phyloP scores from a whole-genome alignment of 345 rosid genomes.

The Eucalyptus curtisii region DNA sequence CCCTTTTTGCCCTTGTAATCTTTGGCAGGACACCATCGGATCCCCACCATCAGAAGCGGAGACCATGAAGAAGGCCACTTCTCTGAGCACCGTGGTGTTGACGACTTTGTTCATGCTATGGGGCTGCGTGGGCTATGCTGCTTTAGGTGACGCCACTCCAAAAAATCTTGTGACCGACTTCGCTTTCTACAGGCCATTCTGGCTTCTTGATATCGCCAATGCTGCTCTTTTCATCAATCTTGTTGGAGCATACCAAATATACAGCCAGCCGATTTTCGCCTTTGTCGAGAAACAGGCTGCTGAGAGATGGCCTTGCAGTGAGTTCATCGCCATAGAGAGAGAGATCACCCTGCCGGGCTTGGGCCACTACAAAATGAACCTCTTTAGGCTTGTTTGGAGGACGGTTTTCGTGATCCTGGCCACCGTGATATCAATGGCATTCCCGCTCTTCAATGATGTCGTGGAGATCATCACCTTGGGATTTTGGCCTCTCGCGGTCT shows the following conservation, averaged over 20 bases:
- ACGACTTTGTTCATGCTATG: conserved; percentile 34
- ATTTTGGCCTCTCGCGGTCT: conserved; percentile 45
- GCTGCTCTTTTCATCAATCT: conserved; percentile 30
- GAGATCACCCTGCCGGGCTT: conserved; percentile 12
- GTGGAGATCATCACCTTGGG: conserved; percentile 32
- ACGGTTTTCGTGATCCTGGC: conserved; percentile 21
- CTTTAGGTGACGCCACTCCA: conserved; percentile 38
- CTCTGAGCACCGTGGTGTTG: conserved; percentile 14
- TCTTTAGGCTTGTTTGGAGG: conserved; percentile 38
- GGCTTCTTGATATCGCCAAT: conserved; percentile 48
- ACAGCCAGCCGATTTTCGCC: conserved; percentile 37
- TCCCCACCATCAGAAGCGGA: conserved; percentile 2
- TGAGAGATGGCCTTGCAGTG: conserved; percentile 11
- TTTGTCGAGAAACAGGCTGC: conserved; percentile 23
- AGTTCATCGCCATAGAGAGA: conserved; percentile 21
- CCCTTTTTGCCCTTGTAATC: background rate
- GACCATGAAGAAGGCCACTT: conserved; percentile 31
- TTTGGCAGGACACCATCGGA: conserved; percentile 21
- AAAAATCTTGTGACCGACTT: conserved; percentile 25
- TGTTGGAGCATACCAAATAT: conserved; percentile 41
- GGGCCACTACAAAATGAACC: conserved; percentile 15
- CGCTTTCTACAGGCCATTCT: conserved; percentile 33
- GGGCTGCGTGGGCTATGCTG: conserved; percentile 48
- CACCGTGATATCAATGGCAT: conserved; percentile 32
- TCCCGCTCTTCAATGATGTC: conserved; percentile 23